phyloP scores from a whole-genome alignment of 345 rosid genomes.

The Streptanthus diversifolius region DNA sequence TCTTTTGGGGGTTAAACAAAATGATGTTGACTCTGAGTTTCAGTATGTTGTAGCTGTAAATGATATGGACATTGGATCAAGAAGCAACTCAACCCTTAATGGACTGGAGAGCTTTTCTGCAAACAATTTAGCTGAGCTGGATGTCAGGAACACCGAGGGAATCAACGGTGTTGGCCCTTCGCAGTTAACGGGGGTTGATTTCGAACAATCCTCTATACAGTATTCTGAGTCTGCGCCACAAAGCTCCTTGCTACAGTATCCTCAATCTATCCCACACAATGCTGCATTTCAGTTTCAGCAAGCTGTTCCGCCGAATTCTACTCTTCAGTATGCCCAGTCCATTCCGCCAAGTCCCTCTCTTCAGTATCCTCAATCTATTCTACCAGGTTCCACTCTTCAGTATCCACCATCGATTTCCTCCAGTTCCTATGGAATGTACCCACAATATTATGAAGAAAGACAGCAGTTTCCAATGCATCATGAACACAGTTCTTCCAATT shows the following conservation, averaged over 20 bases:
- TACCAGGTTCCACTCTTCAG: constrained; percentile 22
- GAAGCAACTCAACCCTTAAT: constrained; percentile 47
- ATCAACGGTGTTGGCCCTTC: constrained; percentile 39
- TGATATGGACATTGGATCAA: constrained; percentile 65
- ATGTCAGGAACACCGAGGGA: constrained; percentile 38
- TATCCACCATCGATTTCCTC: constrained; percentile 50
- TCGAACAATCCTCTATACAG: constrained; percentile 41
- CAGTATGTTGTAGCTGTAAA: constrained; percentile 74
- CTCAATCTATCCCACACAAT: constrained; percentile 42
- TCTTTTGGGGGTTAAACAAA: constrained; percentile 47
- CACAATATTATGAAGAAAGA: constrained; percentile 46
- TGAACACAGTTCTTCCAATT: constrained; percentile 34
- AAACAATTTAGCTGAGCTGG: constrained; percentile 54
- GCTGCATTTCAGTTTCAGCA: constrained; percentile 36
- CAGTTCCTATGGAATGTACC: constrained; percentile 44
- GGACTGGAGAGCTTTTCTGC: constrained; percentile 50
- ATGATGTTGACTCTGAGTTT: constrained; percentile 62
- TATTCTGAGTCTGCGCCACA: constrained; percentile 36
- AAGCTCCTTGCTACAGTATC: constrained; percentile 47
- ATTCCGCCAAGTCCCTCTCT: constrained; percentile 27
- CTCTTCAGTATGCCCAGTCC: constrained; percentile 27
- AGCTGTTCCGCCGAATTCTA: constrained; percentile 27
- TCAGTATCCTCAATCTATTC: constrained; percentile 32
- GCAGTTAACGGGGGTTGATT: constrained; percentile 35
- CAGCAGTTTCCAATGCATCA: constrained; percentile 43